These are phyloP conservation scores for Diplosphaera chodatii DNA, from an alignment of 139 green algal genomes.

Conservation along the genomic window DNA sequence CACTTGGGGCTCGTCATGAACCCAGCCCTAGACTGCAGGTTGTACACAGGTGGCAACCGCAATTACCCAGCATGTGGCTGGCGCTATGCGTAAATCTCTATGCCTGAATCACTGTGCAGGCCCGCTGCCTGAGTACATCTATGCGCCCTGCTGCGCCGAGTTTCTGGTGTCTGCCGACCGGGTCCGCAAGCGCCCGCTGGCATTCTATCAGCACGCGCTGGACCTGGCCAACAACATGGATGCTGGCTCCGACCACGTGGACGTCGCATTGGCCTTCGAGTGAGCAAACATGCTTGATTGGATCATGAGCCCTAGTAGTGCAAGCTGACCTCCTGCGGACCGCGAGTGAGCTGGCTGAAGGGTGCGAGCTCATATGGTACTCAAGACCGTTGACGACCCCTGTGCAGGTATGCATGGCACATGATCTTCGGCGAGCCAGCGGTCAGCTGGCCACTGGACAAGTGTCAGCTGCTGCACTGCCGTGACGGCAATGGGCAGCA, in stretches of 20 bases:
- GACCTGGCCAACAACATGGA: neutral
- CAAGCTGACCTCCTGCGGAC: too few relatives aligned
- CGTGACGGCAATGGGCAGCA: neutral
- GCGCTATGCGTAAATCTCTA: too few relatives aligned
- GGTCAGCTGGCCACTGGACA: neutral
- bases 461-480: neutral
- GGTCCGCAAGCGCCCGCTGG: slow-evolving; percentile 2
- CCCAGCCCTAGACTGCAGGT: too few relatives aligned
- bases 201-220: neutral
- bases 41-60: too few relatives aligned
- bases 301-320: too few relatives aligned
- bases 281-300: too few relatives aligned
- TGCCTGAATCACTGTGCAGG: neutral
- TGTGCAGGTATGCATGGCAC: slow-evolving; percentile 21
- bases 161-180: slow-evolving; percentile 17
- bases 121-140: slow-evolving; percentile 6
- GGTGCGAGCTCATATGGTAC: too few relatives aligned
- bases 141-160: slow-evolving; percentile 22
- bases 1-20: too few relatives aligned
- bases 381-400: too few relatives aligned
- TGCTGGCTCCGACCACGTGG: neutral
- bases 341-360: too few relatives aligned
- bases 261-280: neutral
- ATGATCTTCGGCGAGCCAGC: slow-evolving; percentile 23
- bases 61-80: too few relatives aligned